These are phyloP conservation scores for Apiotrichum montevideense DNA, from an alignment of 1,284 basidiomycete species.

Conservation along the genomic window DNA sequence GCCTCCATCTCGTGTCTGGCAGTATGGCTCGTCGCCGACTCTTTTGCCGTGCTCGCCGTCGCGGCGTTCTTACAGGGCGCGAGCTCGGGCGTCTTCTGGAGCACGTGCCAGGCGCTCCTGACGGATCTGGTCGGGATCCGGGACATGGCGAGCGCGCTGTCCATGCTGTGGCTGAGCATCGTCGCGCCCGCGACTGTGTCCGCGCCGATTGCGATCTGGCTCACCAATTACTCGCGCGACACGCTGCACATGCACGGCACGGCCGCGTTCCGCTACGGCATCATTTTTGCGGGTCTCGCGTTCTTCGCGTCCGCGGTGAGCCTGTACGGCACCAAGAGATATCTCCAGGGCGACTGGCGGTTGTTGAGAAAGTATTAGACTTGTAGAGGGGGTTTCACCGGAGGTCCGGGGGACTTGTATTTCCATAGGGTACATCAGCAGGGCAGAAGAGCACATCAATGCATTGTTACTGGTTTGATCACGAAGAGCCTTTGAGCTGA, in stretches of 20 bases:
- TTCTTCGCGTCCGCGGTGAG: constrained; percentile 30
- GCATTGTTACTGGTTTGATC: too few relatives aligned
- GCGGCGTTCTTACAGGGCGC: constrained; percentile 47
- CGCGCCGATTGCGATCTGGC: constrained; percentile 45
- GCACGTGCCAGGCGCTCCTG: constrained; percentile 14
- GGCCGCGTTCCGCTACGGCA: constrained; percentile 41
- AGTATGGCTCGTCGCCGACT: constrained; percentile 47
- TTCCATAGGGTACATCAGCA: too few relatives aligned
- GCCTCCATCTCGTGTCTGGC: constrained; percentile 44
- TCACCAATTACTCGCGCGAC: constrained; percentile 40
- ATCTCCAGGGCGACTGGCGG: constrained; percentile 39
- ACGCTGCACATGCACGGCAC: constrained; percentile 31
- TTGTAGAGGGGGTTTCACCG: too few relatives aligned
- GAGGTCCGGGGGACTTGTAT: too few relatives aligned
- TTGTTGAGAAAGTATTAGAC: constrained; percentile 16
- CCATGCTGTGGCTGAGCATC: constrained; percentile 45
- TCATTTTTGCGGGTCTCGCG: constrained; percentile 44
- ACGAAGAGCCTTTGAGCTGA: too few relatives aligned
- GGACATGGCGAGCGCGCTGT: constrained; percentile 45
- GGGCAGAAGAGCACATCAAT: too few relatives aligned
- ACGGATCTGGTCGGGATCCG: constrained; percentile 34
- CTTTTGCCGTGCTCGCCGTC: constrained; percentile 43
- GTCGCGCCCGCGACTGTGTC: constrained; percentile 40
- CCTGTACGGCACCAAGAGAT: constrained; percentile 43
- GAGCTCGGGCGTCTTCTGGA: constrained; percentile 20